Evolutionary conservation across 2,329 filamentous ascomycete species (phyloP), one percentile per base, ranked within the genome.

Genomic region (Apiospora hydei): DNA sequence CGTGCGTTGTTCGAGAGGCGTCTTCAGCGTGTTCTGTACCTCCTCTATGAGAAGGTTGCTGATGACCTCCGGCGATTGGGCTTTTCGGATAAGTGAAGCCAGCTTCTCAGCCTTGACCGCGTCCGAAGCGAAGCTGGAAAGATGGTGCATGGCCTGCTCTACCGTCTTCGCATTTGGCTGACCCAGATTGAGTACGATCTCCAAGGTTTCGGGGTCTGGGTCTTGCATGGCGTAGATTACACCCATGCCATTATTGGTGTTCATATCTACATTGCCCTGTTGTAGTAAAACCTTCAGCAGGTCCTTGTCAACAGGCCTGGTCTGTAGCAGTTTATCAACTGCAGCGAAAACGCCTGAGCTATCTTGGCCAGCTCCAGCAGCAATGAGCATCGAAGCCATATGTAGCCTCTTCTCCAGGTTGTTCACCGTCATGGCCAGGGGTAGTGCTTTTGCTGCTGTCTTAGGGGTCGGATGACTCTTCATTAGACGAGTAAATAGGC

Each of bases 261-360:
- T 90, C 71, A 89, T 79, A 72, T 90, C 87, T 2, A 86, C 88
- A 30, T 83, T 83, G 0, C 88, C 88, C 38, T 85, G 82, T 38
- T 87, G 83, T 2, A 90, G 77, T 3, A 91, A 80, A 10, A 87
- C 78, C 5, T 80, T 80, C 1, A 89, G 77, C 2, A 90, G 81
- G 16, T 83, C 82, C 76, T 86, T 83, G 70, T 91, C 89, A 0
- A 86, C 81, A 0, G 86, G 85, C 38, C 81, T 84, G 64, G 83
- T 81, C 14, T 82, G 80, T 24, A 90, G 74, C 0, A 83, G 81
- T 18, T 80, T 77, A 6, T 84, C 78, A 38, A 90, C 76, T 4
- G 86, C 85, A 8, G 78, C 76, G 2, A 84, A 83, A 18, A 88
- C 81, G 66, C 87, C 82, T 2, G 80, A 77, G 0, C 83, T 79